Evolutionary conservation across 495 filamentous ascomycete species (phyloP).

Genomic region (Massariosphaeria phaeospora): DNA sequence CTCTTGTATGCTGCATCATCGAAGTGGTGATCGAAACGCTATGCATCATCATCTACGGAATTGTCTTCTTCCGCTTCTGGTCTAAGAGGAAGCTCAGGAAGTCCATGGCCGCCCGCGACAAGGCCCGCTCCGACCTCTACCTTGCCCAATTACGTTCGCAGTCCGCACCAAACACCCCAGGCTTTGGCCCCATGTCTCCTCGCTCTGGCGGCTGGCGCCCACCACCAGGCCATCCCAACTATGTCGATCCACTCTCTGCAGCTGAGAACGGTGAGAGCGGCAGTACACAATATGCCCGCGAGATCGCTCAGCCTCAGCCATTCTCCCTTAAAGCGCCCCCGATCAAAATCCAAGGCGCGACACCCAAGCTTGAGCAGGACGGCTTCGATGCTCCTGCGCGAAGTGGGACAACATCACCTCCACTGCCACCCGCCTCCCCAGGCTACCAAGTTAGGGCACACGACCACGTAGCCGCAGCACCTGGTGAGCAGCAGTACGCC

Average conservation of each 20-base stretch:
- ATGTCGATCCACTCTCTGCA: constrained; percentile 48
- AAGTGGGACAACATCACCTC: constrained; percentile 19
- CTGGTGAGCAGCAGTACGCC: constrained; percentile 62
- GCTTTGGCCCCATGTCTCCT: constrained; percentile 55
- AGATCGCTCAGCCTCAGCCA: constrained; percentile 49
- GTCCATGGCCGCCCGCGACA: constrained; percentile 92
- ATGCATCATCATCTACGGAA: constrained; percentile 83
- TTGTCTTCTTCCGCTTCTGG: constrained; percentile 95
- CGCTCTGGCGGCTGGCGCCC: constrained; percentile 41
- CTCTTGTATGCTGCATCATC: constrained; percentile 92
- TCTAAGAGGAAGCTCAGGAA: constrained; percentile 90
- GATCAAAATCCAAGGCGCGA: constrained; percentile 67
- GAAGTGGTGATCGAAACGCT: constrained; percentile 91
- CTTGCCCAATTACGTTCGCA: constrained; percentile 89
- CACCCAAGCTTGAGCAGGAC: constrained; percentile 58
- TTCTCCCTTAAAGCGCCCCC: constrained; percentile 86
- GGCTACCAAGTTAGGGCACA: constrained; percentile 31
- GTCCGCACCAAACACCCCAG: constrained; percentile 91
- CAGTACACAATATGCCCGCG: constrained; percentile 37
- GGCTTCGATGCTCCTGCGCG: constrained; percentile 49
- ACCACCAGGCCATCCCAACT: constrained; percentile 36
- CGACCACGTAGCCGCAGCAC: constrained; percentile 50
- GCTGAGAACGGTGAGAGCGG: constrained; percentile 53
- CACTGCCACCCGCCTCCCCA: constrained; percentile 24
- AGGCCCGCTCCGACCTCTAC: constrained; percentile 88